These are phyloP conservation scores for Eragrostis curvula DNA, from an alignment of 176 grass and related monocot species.

Conservation along the genomic window DNA sequence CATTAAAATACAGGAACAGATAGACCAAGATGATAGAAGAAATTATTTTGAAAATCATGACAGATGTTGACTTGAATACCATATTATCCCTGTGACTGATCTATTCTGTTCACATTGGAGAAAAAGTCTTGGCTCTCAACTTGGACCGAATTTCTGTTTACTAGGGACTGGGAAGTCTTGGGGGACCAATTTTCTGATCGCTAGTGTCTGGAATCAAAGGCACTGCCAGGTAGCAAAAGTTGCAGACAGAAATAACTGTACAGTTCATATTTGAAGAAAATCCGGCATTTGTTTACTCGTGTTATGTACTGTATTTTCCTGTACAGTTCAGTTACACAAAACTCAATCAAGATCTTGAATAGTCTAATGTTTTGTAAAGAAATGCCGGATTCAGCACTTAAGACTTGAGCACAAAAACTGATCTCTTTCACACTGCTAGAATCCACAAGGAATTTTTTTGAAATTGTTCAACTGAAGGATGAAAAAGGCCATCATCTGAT, in stretches of 20 bases:
- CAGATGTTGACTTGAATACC: conserved; percentile 45
- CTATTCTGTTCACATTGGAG: conserved; percentile 40
- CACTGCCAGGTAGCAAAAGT: conserved; percentile 1
- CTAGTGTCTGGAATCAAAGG: conserved; percentile 36
- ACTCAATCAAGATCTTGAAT: not conserved
- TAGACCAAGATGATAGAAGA: conserved; percentile 4
- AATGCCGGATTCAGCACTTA: not conserved
- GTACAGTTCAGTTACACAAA: too few species aligned
- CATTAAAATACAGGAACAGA: conserved; percentile 34
- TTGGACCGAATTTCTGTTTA: conserved; percentile 31
- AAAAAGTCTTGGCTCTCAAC: conserved; percentile 25
- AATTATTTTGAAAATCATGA: not conserved
- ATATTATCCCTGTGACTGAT: conserved; percentile 8
- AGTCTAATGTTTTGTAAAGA: not conserved
- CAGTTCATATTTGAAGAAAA: too few species aligned
- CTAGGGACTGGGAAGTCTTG: conserved; percentile 41
- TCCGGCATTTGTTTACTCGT: too few species aligned
- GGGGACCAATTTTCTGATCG: conserved; percentile 34
- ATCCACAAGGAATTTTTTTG: conserved; percentile 22
- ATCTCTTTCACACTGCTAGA: conserved; percentile 15
- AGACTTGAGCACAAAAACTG: not conserved
- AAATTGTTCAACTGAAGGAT: conserved; percentile 7
- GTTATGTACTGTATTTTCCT: too few species aligned
- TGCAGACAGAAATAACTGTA: not conserved
- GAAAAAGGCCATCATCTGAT: not conserved